These are phyloP conservation scores for Didymella lethalis DNA, from an alignment of 2,329 filamentous ascomycete species.

Conservation along the genomic window DNA sequence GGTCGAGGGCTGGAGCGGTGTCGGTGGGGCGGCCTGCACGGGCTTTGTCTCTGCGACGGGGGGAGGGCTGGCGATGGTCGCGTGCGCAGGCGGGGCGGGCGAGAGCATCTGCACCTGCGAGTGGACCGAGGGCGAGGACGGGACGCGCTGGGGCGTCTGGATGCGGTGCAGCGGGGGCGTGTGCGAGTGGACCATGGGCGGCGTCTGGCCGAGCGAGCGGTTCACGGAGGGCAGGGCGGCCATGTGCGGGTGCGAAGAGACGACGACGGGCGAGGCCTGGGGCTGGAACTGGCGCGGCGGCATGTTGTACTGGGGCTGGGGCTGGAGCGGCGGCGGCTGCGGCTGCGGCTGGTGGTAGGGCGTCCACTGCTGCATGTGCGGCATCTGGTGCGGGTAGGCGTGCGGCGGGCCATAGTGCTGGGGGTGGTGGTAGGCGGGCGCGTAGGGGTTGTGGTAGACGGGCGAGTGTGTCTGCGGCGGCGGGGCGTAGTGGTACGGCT, in stretches of 20 bases:
- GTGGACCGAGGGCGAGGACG: slow-evolving; percentile 48
- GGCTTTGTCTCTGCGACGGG: slow-evolving; percentile 29
- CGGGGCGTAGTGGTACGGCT: slow-evolving; percentile 45
- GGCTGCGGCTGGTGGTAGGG: slow-evolving; percentile 45
- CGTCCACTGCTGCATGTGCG: slow-evolving; percentile 52
- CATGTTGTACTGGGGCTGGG: slow-evolving; percentile 48
- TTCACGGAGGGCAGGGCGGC: slow-evolving; percentile 59
- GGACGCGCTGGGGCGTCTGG: slow-evolving; percentile 41
- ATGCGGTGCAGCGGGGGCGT: slow-evolving; percentile 46
- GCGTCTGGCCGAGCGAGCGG: slow-evolving; percentile 49
- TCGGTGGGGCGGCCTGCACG: slow-evolving; percentile 24
- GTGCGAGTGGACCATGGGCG: slow-evolving; percentile 48
- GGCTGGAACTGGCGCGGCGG: slow-evolving; percentile 50
- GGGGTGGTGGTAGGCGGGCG: slow-evolving; percentile 43
- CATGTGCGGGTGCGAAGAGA: slow-evolving; percentile 55
- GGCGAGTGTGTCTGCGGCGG: slow-evolving; percentile 50
- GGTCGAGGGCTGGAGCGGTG: slow-evolving; percentile 33
- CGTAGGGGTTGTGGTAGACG: slow-evolving; percentile 49
- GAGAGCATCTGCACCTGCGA: slow-evolving; percentile 46
- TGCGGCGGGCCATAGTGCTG: slow-evolving; percentile 54
- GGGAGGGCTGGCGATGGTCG: slow-evolving; percentile 11
- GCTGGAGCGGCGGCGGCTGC: not conserved
- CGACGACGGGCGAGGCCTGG: slow-evolving; percentile 55
- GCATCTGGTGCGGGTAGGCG: slow-evolving; percentile 44
- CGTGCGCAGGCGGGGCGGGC: slow-evolving; percentile 44